These are phyloP conservation scores for Amesomyces nigricolor DNA, from an alignment of 2,329 filamentous ascomycete genomes.

Conservation along the genomic window DNA sequence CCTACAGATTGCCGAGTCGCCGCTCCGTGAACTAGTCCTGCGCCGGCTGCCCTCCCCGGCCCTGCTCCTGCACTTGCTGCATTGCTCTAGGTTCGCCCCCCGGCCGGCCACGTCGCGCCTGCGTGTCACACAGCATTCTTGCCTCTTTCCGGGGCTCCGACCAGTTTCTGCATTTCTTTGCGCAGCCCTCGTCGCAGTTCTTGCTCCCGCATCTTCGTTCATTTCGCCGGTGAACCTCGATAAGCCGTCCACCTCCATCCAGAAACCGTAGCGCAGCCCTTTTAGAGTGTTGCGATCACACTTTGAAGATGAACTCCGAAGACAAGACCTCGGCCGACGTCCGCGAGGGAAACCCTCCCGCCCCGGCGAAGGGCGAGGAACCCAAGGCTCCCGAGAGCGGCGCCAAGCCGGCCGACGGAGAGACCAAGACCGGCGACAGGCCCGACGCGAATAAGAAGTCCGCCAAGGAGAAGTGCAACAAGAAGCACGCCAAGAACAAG, in stretches of 20 bases:
- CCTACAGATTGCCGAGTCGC: conserved; percentile 3
- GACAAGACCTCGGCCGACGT: conserved; percentile 22
- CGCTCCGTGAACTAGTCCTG: background rate
- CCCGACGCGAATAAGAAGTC: conserved; percentile 26
- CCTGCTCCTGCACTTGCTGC: background rate
- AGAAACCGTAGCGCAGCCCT: background rate
- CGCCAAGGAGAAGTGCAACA: conserved; percentile 26
- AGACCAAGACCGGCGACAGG: conserved; percentile 21
- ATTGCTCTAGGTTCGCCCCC: background rate
- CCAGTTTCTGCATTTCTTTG: background rate
- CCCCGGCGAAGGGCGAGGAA: conserved; percentile 22
- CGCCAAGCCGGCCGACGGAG: conserved; percentile 23
- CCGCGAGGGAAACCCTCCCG: conserved; percentile 23
- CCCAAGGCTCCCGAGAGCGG: conserved; percentile 21
- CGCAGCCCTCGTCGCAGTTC: background rate
- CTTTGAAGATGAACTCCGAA: conserved; percentile 24
- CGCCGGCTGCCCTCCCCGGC: background rate
- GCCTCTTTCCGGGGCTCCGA: background rate
- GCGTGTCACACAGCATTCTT: conserved; percentile 9
- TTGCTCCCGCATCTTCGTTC: background rate
- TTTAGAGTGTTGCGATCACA: background rate
- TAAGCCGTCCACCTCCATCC: background rate
- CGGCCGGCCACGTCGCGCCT: conserved; percentile 11
- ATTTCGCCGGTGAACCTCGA: background rate
- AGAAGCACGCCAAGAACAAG: conserved; percentile 25